Percentiles rank a stretch among this genome's conserved stretches.
Evolutionary conservation across 225 moss, liverwort and hornwort genomes (phyloP).

Genomic region (Takakia lepidozioides): DNA sequence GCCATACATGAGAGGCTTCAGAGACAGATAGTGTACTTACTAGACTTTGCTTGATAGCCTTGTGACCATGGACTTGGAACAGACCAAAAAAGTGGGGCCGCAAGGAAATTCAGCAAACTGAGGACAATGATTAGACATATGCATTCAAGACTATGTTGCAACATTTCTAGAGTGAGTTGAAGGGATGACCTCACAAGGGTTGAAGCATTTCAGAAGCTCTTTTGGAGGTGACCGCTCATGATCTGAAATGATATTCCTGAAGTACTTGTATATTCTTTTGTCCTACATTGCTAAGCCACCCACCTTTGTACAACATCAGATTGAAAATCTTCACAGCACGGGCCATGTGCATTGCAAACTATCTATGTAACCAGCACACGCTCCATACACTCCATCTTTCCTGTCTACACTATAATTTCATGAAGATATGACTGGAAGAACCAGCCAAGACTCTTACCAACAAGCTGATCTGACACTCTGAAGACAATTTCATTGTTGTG

Average conservation of each 20-base stretch:
- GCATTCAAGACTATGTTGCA: background rate
- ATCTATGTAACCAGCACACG: background rate
- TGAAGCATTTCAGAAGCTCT: constrained; percentile 14
- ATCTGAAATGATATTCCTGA: constrained; percentile 11
- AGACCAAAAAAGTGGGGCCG: background rate
- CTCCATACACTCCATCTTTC: too few species aligned
- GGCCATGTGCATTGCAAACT: background rate
- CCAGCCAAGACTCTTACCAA: too few species aligned
- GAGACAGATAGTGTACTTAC: too few species aligned
- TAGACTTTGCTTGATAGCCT: too few species aligned
- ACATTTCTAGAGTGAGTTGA: too few species aligned
- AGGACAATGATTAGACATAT: background rate
- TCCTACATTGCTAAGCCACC: constrained; percentile 9
- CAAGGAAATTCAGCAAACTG: background rate
- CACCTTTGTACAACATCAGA: background rate
- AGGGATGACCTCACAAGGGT: constrained; percentile 21
- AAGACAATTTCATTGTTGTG: too few species aligned
- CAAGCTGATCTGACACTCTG: too few species aligned
- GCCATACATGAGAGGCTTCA: background rate
- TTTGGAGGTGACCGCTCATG: constrained; percentile 21
- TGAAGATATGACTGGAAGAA: too few species aligned
- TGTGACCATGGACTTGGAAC: too few species aligned
- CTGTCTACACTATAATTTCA: too few species aligned
- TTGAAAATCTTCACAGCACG: background rate
- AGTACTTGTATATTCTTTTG: constrained; percentile 5